Conservation (phyloP, 2,329 filamentous ascomycete species). For the Phyllosticta capitalensis region DNA sequence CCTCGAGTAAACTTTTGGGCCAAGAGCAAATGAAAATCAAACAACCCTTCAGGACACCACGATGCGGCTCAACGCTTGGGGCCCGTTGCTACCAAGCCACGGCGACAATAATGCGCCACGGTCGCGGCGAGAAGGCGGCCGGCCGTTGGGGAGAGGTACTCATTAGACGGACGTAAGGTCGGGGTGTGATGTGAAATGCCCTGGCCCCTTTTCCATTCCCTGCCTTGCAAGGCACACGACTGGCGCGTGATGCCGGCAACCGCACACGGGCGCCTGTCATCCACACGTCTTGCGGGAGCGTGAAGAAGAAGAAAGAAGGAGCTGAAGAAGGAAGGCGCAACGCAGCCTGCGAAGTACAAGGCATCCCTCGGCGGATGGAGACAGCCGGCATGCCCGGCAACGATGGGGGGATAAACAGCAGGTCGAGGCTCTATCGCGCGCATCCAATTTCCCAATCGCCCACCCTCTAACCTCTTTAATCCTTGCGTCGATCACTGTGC, state of each 20-base stretch:
- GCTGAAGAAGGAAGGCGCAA: neutral
- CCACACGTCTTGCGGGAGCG: neutral
- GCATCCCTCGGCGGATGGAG: neutral
- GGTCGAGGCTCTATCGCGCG: neutral
- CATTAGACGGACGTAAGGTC: neutral
- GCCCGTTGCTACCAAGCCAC: neutral
- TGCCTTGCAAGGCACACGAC: neutral
- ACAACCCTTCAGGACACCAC: neutral
- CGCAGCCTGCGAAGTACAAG: neutral
- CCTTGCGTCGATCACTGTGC: neutral
- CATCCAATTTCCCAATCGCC: neutral
- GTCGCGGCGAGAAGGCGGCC: neutral
- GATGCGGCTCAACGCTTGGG: neutral
- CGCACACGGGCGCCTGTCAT: neutral
- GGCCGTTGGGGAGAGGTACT: neutral
- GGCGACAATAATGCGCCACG: neutral
- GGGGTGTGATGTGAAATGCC: neutral
- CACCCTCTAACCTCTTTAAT: neutral
- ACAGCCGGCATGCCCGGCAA: neutral
- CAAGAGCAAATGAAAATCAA: neutral
- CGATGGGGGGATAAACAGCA: neutral
- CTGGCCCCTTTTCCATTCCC: neutral
- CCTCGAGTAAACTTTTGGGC: neutral
- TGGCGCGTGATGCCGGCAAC: conserved; percentile 5
- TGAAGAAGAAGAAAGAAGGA: neutral